Evolutionary conservation across 2,329 filamentous ascomycete species (phyloP).

Genomic region (Metarhizium brunneum): DNA sequence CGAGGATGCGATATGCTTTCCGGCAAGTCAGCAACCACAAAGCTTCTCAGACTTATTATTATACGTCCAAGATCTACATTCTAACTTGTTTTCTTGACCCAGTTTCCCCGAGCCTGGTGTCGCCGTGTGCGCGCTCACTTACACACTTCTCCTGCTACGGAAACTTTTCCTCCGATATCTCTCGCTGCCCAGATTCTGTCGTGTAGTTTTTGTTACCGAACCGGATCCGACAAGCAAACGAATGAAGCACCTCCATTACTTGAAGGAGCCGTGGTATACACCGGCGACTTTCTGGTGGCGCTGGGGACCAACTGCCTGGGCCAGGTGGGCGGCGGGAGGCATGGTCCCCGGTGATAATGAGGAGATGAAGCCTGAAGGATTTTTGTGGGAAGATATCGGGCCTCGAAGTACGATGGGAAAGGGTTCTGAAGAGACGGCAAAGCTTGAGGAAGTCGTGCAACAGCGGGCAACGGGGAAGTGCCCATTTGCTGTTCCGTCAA

Average conservation of each 20-base stretch:
- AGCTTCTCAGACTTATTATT: background rate
- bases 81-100: background rate
- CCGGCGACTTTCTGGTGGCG: conserved; percentile 50
- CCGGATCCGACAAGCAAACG: conserved; percentile 44
- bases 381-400: conserved; percentile 50
- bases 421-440: conserved; percentile 35
- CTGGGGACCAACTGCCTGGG: conserved; percentile 49
- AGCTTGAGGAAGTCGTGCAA: conserved; percentile 20
- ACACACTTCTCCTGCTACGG: conserved; percentile 40
- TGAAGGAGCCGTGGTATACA: conserved; percentile 57
- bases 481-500: conserved; percentile 25
- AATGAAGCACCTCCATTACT: conserved; percentile 40
- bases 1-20: conserved; percentile 55
- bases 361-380: conserved; percentile 37
- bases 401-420: conserved; percentile 44
- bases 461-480: conserved; percentile 28
- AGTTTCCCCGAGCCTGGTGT: conserved; percentile 36
- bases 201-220: conserved; percentile 30
- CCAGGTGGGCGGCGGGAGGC: conserved; percentile 33
- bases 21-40: conserved; percentile 31
- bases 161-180: conserved; percentile 49
- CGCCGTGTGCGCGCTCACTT: conserved; percentile 27
- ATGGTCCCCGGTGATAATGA: conserved; percentile 33
- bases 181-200: conserved; percentile 44
- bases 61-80: background rate